These are phyloP conservation scores for Rhododendron henanense DNA, from an alignment of 148 eudicot species.

Conservation along the genomic window DNA sequence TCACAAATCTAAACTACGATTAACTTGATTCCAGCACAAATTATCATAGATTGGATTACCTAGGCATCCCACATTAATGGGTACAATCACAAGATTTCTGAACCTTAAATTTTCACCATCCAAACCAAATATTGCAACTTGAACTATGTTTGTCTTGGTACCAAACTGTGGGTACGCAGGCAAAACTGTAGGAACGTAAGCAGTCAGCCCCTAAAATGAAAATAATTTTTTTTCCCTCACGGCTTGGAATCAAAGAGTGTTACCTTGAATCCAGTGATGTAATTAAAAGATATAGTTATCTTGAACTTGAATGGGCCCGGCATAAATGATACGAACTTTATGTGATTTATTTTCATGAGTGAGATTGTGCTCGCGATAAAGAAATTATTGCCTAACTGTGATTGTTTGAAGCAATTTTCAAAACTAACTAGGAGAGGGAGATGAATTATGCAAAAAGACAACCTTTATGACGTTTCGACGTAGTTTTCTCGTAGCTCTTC, in stretches of 20 bases:
- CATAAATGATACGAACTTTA: neutral
- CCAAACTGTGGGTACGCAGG: neutral
- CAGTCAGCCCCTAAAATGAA: neutral
- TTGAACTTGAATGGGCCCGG: neutral
- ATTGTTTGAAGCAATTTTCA: neutral
- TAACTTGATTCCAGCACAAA: neutral
- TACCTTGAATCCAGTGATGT: neutral
- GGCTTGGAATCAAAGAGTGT: neutral
- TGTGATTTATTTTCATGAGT: neutral
- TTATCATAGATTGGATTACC: neutral
- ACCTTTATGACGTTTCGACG: constrained; percentile 35
- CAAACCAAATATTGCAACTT: neutral
- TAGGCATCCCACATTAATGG: neutral
- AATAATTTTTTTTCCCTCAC: neutral
- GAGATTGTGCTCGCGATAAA: neutral
- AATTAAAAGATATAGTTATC: neutral
- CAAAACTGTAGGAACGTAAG: neutral
- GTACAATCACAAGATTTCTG: neutral
- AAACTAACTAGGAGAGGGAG: neutral
- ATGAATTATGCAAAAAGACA: neutral
- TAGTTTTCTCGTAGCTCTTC: neutral
- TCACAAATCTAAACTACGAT: neutral
- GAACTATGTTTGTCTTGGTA: neutral
- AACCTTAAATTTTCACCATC: neutral
- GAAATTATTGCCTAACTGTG: neutral